Evolutionary conservation across 1,284 basidiomycete species (phyloP), one percentile per base, ranked within the genome.

Genomic region (Meira nashicola): DNA sequence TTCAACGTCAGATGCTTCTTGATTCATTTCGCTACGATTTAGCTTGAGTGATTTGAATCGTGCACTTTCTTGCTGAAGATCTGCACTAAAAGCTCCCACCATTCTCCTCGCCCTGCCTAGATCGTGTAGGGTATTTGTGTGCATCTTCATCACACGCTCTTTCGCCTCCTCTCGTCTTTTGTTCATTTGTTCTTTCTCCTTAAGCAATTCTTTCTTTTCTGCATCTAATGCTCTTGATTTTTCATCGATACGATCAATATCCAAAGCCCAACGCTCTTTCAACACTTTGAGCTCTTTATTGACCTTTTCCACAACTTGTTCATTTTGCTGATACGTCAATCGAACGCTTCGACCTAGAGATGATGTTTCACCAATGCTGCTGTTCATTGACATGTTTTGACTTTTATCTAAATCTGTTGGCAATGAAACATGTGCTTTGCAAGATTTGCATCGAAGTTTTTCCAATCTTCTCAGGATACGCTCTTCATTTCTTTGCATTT

Each of bases 201-300:
- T 21, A 9, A 21, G 17, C 14, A 37, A 55, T 41, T 53, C 17
- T 39, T 53, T n/a, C 50, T 41, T 39, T 25, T 53, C 50, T 7
- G 23, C 37, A n/a, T 53, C 19, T 28, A 53, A 19, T n/a, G 39
- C 50, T 37, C 38, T 33, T 5, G 33, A 39, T 14, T 54, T 17
- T 14, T 62, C 54, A 23, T 67, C 59, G 10, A 70, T 53, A 41
- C 61, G 60, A 11, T 61, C 58, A 38, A 63, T 51, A 51, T 70
- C 68, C 1, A 57, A 52, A 17, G 68, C 66, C 68, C 66, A 68
- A 7, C 60, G 57, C 25, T 51, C 58, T 52, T 70, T 70, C 50
- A 70, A 65, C 19, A 58, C 66, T 17, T 66, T 64, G 39, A 70
- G 59, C 39, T 70, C 66, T 14, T 63, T 63, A 39, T 51, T 2